Conservation (phyloP, 306 rosid genomes). For the Notholithocarpus densiflorus region DNA sequence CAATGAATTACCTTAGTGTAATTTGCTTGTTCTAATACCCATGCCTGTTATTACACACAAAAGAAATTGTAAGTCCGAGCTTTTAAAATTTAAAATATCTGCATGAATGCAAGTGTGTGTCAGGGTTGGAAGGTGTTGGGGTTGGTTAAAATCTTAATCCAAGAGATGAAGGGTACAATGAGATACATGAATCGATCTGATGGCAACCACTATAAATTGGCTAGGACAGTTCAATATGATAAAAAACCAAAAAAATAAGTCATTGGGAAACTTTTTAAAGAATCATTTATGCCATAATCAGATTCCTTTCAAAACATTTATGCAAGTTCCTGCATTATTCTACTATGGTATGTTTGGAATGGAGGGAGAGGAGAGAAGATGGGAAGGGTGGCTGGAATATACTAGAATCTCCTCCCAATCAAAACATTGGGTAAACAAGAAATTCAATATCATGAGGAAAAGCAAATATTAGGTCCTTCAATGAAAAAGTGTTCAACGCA, state of each 20-base stretch:
- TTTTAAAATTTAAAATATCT: conserved; percentile 1
- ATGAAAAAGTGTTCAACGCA: not conserved
- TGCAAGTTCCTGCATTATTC: not conserved
- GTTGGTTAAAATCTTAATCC: not conserved
- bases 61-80: conserved; percentile 8
- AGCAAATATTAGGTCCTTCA: no score
- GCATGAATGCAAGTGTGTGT: not conserved
- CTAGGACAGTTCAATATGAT: not conserved
- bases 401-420: no score
- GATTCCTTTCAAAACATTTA: not conserved
- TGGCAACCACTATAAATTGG: not conserved
- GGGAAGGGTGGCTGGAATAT: no score
- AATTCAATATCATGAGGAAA: no score
- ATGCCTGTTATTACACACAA: conserved; percentile 43
- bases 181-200: not conserved
- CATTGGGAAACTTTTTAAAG: not conserved
- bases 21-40: conserved; percentile 73
- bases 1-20: conserved; percentile 66
- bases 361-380: no score
- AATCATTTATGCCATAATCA: not conserved
- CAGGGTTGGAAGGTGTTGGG: not conserved
- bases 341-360: no score
- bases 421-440: no score
- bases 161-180: not conserved
- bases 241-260: not conserved